Base-by-base conservation (phyloP, 805 yeast genomes). In the Candida lessepsii region DNA sequence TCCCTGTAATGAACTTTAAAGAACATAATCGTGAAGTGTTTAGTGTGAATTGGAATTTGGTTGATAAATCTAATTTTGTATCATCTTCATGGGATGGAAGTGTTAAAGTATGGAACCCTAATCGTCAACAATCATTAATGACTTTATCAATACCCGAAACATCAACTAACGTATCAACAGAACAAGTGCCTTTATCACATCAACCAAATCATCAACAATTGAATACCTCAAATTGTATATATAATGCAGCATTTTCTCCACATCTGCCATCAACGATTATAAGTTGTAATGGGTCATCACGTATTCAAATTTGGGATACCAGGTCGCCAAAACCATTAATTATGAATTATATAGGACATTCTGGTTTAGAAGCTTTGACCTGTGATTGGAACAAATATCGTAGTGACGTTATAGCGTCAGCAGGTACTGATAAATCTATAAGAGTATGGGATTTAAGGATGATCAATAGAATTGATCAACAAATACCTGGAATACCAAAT, bases 1-100 rank as follows among this genome's bases (percentile, higher is more conserved):
- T 76, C 55, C 96, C 96, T 1, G 78, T 87, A 8, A 77, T 74
- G 65, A 80, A 80, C 51, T 85, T 77, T 69, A 73, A 75, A 34
- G 98, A 86, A 52, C 99, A 91, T 61, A 62, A 74, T 20, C 68
- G 80, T 34, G 95, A 86, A 56, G 90, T 82, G 8, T 82, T 84
- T 46, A 73, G 83, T 13, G 77, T 85, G 25, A 76, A 78, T 51
- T 85, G 93, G 93, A 83, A 81, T 54, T 56, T 82, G 44, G 75
- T 80, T 3, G 83, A 81, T 47, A 85, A 88, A 61, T 55, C 73
- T 4, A 69, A 68, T 13, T 86, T 91, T 60, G 80, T 83, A 28
- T 75, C 91, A 14, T 76, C 90, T 19, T 83, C 95, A 7, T 91
- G 98, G 98, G 98, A 91, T 59, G 96, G 97, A 0, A 67, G 84